These are phyloP conservation scores for Gynandropsis gynandra DNA, from an alignment of 345 rosid species.

Conservation along the genomic window DNA sequence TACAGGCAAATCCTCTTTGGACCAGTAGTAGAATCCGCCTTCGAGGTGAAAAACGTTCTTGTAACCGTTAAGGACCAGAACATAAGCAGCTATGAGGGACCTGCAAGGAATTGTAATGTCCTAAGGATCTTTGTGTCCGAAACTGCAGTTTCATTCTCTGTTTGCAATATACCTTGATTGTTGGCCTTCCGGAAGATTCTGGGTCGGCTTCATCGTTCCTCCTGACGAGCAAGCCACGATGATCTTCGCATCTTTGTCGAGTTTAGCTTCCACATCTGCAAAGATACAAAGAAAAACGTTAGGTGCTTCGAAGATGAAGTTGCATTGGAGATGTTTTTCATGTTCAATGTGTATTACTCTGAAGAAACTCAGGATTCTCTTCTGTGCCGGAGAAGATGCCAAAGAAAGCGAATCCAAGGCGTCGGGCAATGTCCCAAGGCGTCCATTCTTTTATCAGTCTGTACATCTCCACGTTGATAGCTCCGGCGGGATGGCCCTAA, in stretches of 20 bases:
- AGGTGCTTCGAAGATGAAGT: conserved; percentile 6
- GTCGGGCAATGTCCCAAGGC: conserved; percentile 96
- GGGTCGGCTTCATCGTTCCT: conserved; percentile 80
- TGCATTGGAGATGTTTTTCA: neutral
- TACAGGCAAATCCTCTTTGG: conserved; percentile 73
- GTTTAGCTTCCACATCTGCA: conserved; percentile 71
- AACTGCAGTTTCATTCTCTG: conserved; percentile 6
- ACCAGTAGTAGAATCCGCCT: conserved; percentile 84
- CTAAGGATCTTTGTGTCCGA: conserved; percentile 10
- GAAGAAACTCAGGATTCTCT: conserved; percentile 86
- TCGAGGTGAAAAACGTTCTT: conserved; percentile 79
- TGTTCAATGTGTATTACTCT: conserved; percentile 34
- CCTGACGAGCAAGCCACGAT: conserved; percentile 93
- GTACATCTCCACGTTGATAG: conserved; percentile 83
- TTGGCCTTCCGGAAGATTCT: conserved; percentile 90
- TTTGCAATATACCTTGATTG: conserved; percentile 56
- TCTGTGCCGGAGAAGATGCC: conserved; percentile 97
- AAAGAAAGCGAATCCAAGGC: conserved; percentile 92
- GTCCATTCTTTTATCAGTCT: conserved; percentile 98
- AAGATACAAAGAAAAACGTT: neutral
- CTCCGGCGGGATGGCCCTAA: conserved; percentile 83
- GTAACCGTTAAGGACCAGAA: conserved; percentile 82
- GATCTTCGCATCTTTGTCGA: conserved; percentile 75
- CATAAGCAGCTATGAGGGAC: conserved; percentile 93
- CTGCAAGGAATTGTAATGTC: conserved; percentile 36